Base-by-base conservation (phyloP, 2,329 filamentous ascomycete genomes). In the Trichoderma asperellum region DNA sequence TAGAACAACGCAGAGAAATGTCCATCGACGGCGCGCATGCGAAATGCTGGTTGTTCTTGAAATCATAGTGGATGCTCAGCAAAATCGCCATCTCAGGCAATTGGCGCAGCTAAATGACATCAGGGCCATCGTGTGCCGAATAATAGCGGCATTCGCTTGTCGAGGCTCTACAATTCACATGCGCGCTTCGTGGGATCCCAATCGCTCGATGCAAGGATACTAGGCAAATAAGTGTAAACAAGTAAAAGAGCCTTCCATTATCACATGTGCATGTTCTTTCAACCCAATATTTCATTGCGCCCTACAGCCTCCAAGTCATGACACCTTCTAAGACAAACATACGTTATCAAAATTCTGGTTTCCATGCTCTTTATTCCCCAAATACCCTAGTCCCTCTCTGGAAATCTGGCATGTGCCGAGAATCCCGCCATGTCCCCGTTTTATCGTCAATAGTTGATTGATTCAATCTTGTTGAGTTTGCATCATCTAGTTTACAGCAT, bases 401-500 rank as follows among this genome's bases (percentile, higher is more conserved):
- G 21, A 67, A 67, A 59, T 35, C 55, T 32, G 37, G 24, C 65
- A 56, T 55, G 49, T 68, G 59, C 66, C 49, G 52, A 47, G 47
- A 47, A 55, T 55, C 49, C 66, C 66, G 58, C 49, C 12, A 29
- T 35, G 27, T 49, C 57, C 66, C 52, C 47, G 24, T 68, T 68
- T 68, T 56, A 62, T 57, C 62, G 58, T 47, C 52, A 58, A 59
- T 37, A n/a, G 37, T 68, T 52, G 35, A 40, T 49, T 56, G 52
- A 21, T 64, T 71, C 59, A 68, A 61, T 62, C 34, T 70, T 63
- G 12, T 18, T 68, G 59, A 32, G 71, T 69, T 68, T 72, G 18
- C 71, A 66, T 74, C 35, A 24, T 65, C 58, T 72, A 69, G 58
- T 70, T 63, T 69, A 71, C 70, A 71, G 64, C 71, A 65, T 73